phyloP scores from a whole-genome alignment of 441 rosid species.

The Gossypium lobatum region DNA sequence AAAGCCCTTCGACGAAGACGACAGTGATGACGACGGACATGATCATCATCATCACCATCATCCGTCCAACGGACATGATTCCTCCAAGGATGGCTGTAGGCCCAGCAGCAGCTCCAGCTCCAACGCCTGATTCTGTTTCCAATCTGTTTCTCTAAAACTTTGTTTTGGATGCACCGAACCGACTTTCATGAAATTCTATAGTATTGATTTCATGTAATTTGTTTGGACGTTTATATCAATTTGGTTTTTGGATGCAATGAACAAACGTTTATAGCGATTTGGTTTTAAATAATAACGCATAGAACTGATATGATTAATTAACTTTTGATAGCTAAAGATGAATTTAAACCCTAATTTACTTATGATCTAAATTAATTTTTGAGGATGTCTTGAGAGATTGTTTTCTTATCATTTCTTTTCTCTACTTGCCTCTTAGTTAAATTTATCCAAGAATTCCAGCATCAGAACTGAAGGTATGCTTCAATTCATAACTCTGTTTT shows the following conservation, averaged over 20 bases:
- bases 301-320: not conserved
- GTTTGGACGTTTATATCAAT: no score
- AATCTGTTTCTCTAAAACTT: not conserved
- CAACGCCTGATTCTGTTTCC: conserved; percentile 3
- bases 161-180: not conserved
- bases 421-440: not conserved
- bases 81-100: conserved; percentile 13
- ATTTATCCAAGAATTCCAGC: not conserved
- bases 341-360: not conserved
- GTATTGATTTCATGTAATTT: not conserved
- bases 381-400: not conserved
- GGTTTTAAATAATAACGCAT: not conserved
- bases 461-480: not conserved
- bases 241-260: not conserved
- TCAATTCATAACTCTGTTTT: not conserved
- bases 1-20: conserved; percentile 81
- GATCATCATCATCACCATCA: conserved; percentile 23
- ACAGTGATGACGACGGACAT: conserved; percentile 64
- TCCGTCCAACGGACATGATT: conserved; percentile 28
- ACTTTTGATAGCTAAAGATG: not conserved
- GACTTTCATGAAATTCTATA: not conserved
- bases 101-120: not conserved
- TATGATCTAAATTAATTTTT: not conserved
- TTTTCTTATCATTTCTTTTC: not conserved
- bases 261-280: not conserved